Evolutionary conservation across 805 yeast species (phyloP), one percentile per base, ranked within the genome.

Genomic region (Candida fluviatilis): DNA sequence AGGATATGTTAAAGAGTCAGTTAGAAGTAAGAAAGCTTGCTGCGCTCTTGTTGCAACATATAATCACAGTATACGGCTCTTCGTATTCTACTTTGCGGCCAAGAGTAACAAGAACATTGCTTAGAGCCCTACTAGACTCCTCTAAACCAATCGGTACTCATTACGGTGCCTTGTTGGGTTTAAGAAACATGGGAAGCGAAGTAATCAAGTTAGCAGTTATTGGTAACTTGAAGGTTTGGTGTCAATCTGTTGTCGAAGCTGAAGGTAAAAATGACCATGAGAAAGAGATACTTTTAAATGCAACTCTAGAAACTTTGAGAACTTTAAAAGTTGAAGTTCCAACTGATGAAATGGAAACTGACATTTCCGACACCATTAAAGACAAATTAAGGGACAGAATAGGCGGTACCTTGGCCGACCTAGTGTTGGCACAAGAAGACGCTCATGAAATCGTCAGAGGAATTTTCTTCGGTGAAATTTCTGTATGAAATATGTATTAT

Each of bases 1-100:
- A 64, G 38, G 58, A 55, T 13, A 38, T 50, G 24, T 51, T 68
- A 19, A 60, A 52, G 34, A 58, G 57, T 28, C 73, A 66, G 48
- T 55, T 73, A 45, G 87, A 84, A 6, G 81, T 91, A 4, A 76
- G 99, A 46, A 95, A 86, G 52, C 82, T 87, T 55, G 90, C 98
- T 1, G 88, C 96, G 1, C 77, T 89, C 26, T 68, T 93, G 43
- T 69, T 93, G 17, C 82, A 82, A 36, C 84, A 84, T 49, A 82
- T 93, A n/a, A 76, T 89, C 44, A 69, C 74, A 36, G 77, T 80
- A 21, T 93, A 84, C 59, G 95, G 95, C 24, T 80, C 85, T 35
- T 79, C 91, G 1, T 90, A 91, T 57, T 81, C 91, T 16, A 84
- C 97, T 1, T 71, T 93, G 49, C 86, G 87, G 52, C 96, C 98